phyloP scores from a whole-genome alignment of 108 stramenopile species.

The Stephanodiscus minutulus region DNA sequence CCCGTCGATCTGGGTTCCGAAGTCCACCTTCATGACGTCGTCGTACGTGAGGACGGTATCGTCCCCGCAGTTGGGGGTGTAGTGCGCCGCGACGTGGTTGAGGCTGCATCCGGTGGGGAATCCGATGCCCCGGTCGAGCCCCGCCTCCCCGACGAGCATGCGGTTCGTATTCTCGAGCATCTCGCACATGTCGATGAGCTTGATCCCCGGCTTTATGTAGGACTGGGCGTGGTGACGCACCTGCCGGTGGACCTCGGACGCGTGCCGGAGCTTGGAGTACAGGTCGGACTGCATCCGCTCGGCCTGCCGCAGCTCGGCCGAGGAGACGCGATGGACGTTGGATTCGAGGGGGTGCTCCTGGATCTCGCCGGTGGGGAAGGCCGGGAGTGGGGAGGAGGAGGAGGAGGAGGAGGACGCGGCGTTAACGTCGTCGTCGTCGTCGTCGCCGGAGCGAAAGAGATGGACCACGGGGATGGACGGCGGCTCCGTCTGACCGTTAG shows the following conservation, averaged over 20 bases:
- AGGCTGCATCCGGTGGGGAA: constrained; percentile 98
- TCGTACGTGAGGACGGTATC: constrained; percentile 89
- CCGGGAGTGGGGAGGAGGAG: constrained; percentile 29
- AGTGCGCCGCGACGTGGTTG: constrained; percentile 99
- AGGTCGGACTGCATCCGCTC: constrained; percentile 86
- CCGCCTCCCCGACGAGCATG: constrained; percentile 84
- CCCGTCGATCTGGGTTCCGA: constrained; percentile 98
- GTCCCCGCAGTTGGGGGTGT: constrained; percentile 97
- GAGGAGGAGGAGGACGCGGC: background rate
- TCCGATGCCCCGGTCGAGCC: constrained; percentile 92
- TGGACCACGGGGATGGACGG: constrained; percentile 90
- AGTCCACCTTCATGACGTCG: constrained; percentile 98
- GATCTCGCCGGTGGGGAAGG: constrained; percentile 92
- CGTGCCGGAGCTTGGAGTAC: constrained; percentile 89
- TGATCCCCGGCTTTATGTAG: constrained; percentile 95
- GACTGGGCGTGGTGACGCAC: constrained; percentile 94
- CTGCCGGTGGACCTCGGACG: constrained; percentile 96
- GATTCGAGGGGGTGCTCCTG: constrained; percentile 80
- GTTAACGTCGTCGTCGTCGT: constrained; percentile 19
- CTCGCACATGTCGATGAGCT: constrained; percentile 95
- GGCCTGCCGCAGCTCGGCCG: constrained; percentile 80
- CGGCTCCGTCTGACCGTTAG: constrained; percentile 95
- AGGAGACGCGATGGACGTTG: constrained; percentile 84
- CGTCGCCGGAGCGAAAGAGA: constrained; percentile 53
- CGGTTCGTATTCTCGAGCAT: constrained; percentile 94